Conservation (phyloP, 805 yeast species). For the Saturnispora sekii region DNA sequence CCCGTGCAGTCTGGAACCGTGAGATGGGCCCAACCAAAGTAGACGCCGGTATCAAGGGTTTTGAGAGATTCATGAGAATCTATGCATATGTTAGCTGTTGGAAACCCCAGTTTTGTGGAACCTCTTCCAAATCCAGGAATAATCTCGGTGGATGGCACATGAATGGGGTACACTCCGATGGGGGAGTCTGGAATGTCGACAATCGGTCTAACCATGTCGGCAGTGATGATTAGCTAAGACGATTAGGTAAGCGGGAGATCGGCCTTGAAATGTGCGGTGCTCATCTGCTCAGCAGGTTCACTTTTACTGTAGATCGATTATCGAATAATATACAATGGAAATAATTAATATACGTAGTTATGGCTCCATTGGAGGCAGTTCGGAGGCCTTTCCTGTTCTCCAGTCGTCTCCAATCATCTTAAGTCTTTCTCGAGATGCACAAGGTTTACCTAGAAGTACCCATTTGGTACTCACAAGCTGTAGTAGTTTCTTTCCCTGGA, state of each 20-base stretch:
- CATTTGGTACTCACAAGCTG: conserved; percentile 37
- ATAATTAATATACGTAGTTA: background rate
- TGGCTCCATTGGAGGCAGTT: conserved; percentile 4
- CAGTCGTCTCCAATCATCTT: conserved; percentile 76
- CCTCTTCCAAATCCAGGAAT: conserved; percentile 94
- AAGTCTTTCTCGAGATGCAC: conserved; percentile 73
- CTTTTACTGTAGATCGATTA: too few relatives aligned
- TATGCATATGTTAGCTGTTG: conserved; percentile 85
- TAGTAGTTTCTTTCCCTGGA: conserved; percentile 60
- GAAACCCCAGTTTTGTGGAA: conserved; percentile 84
- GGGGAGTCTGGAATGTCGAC: conserved; percentile 34
- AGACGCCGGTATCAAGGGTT: conserved; percentile 64
- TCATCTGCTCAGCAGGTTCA: too few relatives aligned
- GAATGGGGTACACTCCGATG: conserved; percentile 38
- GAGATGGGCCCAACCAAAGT: conserved; percentile 57
- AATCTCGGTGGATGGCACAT: conserved; percentile 36
- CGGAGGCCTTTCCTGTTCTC: conserved; percentile 30
- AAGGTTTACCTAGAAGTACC: conserved; percentile 43
- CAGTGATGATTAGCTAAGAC: background rate
- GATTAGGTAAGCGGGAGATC: background rate
- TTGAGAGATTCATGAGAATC: conserved; percentile 34
- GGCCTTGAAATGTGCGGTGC: too few relatives aligned
- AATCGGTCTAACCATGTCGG: conserved; percentile 31
- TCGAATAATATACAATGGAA: background rate
- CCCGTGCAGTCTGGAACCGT: background rate